Conservation (phyloP, 495 filamentous ascomycete species). For the Tuber microsphaerosporum region DNA sequence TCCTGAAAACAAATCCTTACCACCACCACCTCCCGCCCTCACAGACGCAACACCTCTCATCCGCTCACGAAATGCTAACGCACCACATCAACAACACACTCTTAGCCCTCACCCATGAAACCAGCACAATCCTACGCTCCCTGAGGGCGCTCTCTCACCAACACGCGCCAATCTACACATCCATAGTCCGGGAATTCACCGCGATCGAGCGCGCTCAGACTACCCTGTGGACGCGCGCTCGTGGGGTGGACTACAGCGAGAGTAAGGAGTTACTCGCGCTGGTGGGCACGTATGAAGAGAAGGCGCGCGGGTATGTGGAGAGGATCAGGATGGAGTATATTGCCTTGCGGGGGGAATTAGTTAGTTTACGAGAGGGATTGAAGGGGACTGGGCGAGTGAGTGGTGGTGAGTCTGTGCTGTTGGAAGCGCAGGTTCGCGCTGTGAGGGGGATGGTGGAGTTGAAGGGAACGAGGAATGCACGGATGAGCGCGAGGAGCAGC, state of each 20-base stretch:
- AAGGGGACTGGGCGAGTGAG: background rate
- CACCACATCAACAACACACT: background rate
- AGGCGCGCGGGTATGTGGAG: constrained; percentile 40
- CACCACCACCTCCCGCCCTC: constrained; percentile 19
- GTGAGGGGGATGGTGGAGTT: background rate
- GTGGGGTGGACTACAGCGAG: constrained; percentile 31
- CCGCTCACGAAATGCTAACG: no score
- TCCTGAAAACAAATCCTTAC: constrained; percentile 2
- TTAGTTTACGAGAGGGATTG: constrained; percentile 12
- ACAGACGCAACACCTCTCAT: no score
- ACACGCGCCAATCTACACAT: constrained; percentile 39
- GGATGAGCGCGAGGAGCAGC: background rate
- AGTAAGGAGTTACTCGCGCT: constrained; percentile 30
- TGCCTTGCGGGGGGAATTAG: constrained; percentile 29
- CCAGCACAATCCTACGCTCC: constrained; percentile 7
- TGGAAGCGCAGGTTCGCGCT: background rate
- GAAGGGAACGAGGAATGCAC: background rate
- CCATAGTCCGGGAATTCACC: constrained; percentile 41
- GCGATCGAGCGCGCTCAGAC: constrained; percentile 31
- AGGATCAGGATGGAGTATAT: constrained; percentile 35
- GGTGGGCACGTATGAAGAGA: constrained; percentile 39
- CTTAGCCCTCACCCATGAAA: background rate
- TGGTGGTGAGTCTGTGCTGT: background rate
- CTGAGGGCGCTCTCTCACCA: constrained; percentile 32
- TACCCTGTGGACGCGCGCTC: constrained; percentile 26